Evolutionary conservation across 495 filamentous ascomycete genomes (phyloP).

Genomic region (Xylaria curta): DNA sequence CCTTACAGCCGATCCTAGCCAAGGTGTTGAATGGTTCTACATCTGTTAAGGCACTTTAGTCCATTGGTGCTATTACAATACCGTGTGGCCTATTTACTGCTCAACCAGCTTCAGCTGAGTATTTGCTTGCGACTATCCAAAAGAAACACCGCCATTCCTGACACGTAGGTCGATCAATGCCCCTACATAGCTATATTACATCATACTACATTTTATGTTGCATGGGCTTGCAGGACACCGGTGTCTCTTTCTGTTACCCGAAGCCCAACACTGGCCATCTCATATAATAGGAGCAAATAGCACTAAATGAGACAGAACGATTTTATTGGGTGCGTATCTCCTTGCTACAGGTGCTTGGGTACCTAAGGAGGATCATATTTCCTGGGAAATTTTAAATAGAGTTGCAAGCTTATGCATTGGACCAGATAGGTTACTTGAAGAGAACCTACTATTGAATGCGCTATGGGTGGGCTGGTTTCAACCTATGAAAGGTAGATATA

Average conservation of each 20-base stretch:
- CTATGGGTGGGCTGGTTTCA: neutral
- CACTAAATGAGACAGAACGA: neutral
- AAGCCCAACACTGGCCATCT: neutral
- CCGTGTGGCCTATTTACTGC: neutral
- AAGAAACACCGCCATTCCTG: slow-evolving; percentile 11
- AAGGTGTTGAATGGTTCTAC: neutral
- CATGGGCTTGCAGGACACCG: neutral
- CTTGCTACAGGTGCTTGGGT: neutral
- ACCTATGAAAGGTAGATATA: neutral
- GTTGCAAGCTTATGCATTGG: neutral
- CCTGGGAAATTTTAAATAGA: neutral
- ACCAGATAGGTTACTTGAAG: neutral
- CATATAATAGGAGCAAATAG: neutral
- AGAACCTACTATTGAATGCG: neutral
- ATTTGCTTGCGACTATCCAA: slow-evolving; percentile 2
- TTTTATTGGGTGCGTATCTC: slow-evolving; percentile 5
- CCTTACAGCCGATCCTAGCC: slow-evolving; percentile 16
- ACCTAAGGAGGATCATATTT: neutral
- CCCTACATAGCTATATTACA: neutral
- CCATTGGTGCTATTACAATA: slow-evolving; percentile 5
- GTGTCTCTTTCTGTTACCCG: neutral
- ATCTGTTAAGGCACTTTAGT: neutral
- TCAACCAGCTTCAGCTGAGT: slow-evolving; percentile 9
- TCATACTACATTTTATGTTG: neutral
- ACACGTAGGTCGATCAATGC: slow-evolving; percentile 18